Evolutionary conservation across 2,329 filamentous ascomycete genomes (phyloP).

Genomic region (Arthrinium phaeospermum): DNA sequence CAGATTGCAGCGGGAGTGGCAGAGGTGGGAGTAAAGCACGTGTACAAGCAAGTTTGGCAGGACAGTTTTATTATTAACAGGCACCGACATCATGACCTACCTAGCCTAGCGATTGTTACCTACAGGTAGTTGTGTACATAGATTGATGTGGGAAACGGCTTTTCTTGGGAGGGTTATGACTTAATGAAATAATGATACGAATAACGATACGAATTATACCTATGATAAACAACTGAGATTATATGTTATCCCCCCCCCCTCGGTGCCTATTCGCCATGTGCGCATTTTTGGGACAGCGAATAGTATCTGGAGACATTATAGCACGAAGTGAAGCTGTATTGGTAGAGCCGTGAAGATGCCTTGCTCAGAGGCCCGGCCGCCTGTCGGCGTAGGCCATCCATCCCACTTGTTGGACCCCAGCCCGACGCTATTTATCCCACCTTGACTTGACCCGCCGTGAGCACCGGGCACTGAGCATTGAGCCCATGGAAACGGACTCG

Average conservation of each 20-base stretch:
- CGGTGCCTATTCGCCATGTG: neutral
- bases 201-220: neutral
- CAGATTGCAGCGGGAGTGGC: conserved; percentile 61
- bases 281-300: neutral
- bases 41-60: neutral
- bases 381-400: too few species aligned
- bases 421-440: too few species aligned
- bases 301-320: too few species aligned
- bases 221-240: neutral
- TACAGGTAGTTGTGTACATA: neutral
- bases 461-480: neutral
- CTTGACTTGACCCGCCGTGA: too few species aligned
- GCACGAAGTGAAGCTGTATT: too few species aligned
- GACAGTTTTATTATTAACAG: neutral
- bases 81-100: neutral
- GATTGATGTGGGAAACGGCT: neutral
- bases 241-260: neutral
- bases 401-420: too few species aligned
- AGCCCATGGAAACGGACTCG: neutral
- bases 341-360: too few species aligned
- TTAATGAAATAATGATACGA: neutral
- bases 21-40: conserved; percentile 54
- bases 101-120: neutral
- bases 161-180: neutral
- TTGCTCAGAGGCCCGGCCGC: too few species aligned